Conservation (phyloP, 1,284 basidiomycete species). For the Xerocomus nothofagi region DNA sequence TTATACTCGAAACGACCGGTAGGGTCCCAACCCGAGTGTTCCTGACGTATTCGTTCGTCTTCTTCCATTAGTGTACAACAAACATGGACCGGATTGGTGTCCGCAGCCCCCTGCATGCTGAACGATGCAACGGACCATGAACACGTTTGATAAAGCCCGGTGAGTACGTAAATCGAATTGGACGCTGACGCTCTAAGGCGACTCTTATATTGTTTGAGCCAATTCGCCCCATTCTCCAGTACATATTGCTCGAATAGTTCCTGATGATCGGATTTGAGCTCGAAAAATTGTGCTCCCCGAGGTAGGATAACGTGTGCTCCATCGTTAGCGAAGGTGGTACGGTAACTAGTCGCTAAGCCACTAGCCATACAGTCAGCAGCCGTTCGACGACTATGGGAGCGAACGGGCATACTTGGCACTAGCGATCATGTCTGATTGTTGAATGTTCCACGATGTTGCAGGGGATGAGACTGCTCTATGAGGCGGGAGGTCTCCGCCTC, state of each 20-base stretch:
- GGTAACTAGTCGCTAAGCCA: background rate
- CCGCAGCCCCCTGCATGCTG: background rate
- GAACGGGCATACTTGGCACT: background rate
- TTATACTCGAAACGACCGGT: conserved; percentile 1
- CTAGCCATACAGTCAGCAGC: background rate
- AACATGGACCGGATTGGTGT: background rate
- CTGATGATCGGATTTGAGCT: no score
- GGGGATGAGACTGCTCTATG: background rate
- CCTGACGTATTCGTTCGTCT: background rate
- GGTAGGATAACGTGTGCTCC: no score
- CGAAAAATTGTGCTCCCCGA: no score
- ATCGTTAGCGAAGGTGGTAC: background rate
- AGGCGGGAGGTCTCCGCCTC: background rate
- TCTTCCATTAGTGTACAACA: background rate
- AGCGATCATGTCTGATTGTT: background rate
- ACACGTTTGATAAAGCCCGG: conserved; percentile 1
- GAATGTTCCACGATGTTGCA: background rate
- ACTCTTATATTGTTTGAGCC: background rate
- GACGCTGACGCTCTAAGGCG: background rate
- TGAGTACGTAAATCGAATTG: conserved; percentile 6
- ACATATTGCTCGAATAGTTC: background rate
- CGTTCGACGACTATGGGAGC: no score
- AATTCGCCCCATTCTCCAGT: background rate
- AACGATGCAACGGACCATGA: conserved; percentile 11
- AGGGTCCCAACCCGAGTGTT: background rate